These are phyloP conservation scores for Plectranthus barbatus DNA, from an alignment of 257 asterid genomes.

Conservation along the genomic window DNA sequence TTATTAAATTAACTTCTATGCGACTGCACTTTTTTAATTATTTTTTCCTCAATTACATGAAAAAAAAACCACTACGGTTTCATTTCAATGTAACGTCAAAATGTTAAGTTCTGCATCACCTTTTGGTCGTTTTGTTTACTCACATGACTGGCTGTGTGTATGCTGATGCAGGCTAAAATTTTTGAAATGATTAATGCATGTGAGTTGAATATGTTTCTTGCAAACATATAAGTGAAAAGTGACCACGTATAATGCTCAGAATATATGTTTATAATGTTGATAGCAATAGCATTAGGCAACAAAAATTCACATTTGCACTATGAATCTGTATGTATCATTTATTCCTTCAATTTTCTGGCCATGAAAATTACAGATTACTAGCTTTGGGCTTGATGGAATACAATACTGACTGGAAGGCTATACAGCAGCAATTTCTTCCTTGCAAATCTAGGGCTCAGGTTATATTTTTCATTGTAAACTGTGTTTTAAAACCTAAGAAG, in stretches of 20 bases:
- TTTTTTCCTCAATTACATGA: not conserved
- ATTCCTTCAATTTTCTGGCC: not conserved
- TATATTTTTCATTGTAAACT: not conserved
- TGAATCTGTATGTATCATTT: not conserved
- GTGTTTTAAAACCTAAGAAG: not conserved
- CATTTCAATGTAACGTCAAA: not conserved
- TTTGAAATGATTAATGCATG: not conserved
- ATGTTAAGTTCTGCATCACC: not conserved
- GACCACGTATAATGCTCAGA: not conserved
- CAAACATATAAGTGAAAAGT: not conserved
- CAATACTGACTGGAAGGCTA: conserved; percentile 93
- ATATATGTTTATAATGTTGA: conserved; percentile 2
- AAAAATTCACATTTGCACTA: conserved; percentile 1
- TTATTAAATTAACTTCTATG: not conserved
- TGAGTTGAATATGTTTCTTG: not conserved
- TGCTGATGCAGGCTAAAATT: not conserved
- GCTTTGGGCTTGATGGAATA: conserved; percentile 93
- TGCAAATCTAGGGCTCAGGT: conserved; percentile 98
- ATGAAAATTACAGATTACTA: conserved; percentile 51
- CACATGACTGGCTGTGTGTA: not conserved
- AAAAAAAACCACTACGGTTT: not conserved
- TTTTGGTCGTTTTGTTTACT: not conserved
- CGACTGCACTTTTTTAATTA: not conserved
- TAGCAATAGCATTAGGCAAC: not conserved
- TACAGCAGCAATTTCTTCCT: conserved; percentile 91